Conservation (phyloP, 495 filamentous ascomycete species). For the Aspergillus saccharolyticus region DNA sequence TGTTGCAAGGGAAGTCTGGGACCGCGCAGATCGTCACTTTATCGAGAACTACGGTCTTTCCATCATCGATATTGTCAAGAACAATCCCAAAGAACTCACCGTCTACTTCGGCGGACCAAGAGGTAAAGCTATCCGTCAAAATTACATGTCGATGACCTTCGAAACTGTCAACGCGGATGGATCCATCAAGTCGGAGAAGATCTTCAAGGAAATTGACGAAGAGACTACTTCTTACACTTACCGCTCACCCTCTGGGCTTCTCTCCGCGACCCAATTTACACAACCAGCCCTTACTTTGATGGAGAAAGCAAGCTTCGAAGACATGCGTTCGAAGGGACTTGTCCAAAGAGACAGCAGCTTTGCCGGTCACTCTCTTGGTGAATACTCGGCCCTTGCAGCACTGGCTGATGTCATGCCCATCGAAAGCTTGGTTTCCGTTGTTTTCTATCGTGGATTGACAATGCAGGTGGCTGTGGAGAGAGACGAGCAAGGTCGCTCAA, state of each 20-base stretch:
- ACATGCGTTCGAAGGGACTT: constrained; percentile 95
- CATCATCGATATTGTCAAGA: constrained; percentile 98
- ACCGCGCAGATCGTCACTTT: constrained; percentile 95
- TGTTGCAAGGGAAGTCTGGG: constrained; percentile 96
- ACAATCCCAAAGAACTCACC: constrained; percentile 98
- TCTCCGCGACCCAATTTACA: constrained; percentile 98
- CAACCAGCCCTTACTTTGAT: constrained; percentile 96
- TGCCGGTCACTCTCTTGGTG: constrained; percentile 94
- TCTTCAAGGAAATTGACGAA: constrained; percentile 96
- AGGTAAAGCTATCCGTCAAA: constrained; percentile 93
- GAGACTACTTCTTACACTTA: constrained; percentile 93
- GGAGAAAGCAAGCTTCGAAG: constrained; percentile 99
- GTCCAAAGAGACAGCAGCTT: constrained; percentile 96
- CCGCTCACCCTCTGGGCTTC: constrained; percentile 87
- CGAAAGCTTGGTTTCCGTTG: constrained; percentile 94
- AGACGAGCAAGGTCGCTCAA: constrained; percentile 84
- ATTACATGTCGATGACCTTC: constrained; percentile 99
- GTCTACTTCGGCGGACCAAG: constrained; percentile 96
- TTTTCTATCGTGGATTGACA: constrained; percentile 97
- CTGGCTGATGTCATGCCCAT: constrained; percentile 99
- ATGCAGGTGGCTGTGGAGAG: constrained; percentile 99
- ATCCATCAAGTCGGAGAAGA: constrained; percentile 92
- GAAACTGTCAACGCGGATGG: constrained; percentile 91
- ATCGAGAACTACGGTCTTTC: constrained; percentile 98
- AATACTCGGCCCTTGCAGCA: constrained; percentile 95